These are phyloP conservation scores for Orbilia quercus DNA, from an alignment of 2,329 filamentous ascomycete genomes.

Conservation along the genomic window DNA sequence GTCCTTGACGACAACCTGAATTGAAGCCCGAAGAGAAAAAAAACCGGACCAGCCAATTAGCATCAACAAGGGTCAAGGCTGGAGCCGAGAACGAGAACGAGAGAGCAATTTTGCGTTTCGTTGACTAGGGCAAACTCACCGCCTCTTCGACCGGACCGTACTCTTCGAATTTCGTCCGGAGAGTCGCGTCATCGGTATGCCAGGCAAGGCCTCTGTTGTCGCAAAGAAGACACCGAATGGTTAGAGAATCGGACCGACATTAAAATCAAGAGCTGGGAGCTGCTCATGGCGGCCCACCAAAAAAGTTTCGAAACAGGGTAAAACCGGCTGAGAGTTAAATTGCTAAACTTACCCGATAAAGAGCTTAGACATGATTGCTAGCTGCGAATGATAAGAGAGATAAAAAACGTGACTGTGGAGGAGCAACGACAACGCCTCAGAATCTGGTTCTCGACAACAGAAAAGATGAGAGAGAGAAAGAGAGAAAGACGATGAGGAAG, in stretches of 20 bases:
- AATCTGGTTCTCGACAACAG: constrained; percentile 46
- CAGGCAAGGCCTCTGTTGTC: constrained; percentile 86
- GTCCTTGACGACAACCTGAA: constrained; percentile 94
- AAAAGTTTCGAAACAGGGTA: constrained; percentile 44
- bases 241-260: constrained; percentile 41
- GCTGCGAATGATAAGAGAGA: constrained; percentile 56
- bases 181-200: constrained; percentile 91
- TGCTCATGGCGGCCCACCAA: constrained; percentile 24
- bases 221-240: constrained; percentile 32
- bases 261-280: constrained; percentile 32
- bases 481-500: constrained; percentile 39
- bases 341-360: constrained; percentile 57
- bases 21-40: constrained; percentile 50
- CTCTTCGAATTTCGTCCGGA: constrained; percentile 91
- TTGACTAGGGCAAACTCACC: constrained; percentile 70
- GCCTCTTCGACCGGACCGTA: constrained; percentile 94
- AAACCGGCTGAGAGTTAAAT: constrained; percentile 52
- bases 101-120: constrained; percentile 45
- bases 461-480: no score
- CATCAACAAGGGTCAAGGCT: constrained; percentile 55
- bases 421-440: constrained; percentile 57
- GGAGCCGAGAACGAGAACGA: constrained; percentile 45
- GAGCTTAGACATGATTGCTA: constrained; percentile 56
- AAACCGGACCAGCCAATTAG: constrained; percentile 52
- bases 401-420: constrained; percentile 57